Evolutionary conservation across 2,329 filamentous ascomycete genomes (phyloP).

Genomic region (Fusarium oxysporum): DNA sequence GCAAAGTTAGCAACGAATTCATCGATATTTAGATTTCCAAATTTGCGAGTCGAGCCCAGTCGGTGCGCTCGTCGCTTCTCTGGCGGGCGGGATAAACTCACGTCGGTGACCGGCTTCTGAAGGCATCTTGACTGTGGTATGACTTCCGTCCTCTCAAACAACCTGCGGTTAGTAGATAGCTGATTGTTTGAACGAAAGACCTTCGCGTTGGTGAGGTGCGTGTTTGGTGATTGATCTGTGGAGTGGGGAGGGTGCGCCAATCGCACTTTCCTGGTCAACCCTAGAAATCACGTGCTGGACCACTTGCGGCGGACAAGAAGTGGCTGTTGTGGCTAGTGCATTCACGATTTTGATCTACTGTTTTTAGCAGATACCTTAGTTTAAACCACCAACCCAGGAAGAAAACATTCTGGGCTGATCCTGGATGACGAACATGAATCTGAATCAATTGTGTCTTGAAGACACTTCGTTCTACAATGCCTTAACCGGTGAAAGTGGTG

Average conservation of each 20-base stretch:
- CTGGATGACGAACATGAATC: background rate
- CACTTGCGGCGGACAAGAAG: background rate
- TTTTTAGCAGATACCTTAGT: background rate
- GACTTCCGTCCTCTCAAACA: slow-evolving; percentile 60
- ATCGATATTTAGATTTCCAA: slow-evolving; percentile 30
- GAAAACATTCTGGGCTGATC: background rate
- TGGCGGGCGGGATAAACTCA: slow-evolving; percentile 64
- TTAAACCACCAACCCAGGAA: background rate
- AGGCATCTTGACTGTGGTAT: slow-evolving; percentile 79
- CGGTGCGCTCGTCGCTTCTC: slow-evolving; percentile 21
- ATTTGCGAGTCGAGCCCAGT: slow-evolving; percentile 13
- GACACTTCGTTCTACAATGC: background rate
- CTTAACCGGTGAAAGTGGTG: background rate
- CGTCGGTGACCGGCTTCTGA: slow-evolving; percentile 89
- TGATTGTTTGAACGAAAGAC: slow-evolving; percentile 60
- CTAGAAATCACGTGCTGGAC: slow-evolving; percentile 51
- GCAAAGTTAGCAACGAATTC: slow-evolving; percentile 53
- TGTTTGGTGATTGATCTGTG: slow-evolving; percentile 56
- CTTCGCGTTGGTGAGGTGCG: slow-evolving; percentile 55
- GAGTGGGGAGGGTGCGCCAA: slow-evolving; percentile 52
- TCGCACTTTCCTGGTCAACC: slow-evolving; percentile 39
- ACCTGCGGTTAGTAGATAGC: slow-evolving; percentile 57
- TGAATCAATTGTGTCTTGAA: background rate
- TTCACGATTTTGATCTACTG: too few relatives aligned
- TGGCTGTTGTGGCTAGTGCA: background rate